A percentile compares a stretch with the other conserved stretches of the same genome.
Evolutionary conservation across 768 basidiomycete genomes (phyloP).

Genomic region (Kwoniella dejecticola): DNA sequence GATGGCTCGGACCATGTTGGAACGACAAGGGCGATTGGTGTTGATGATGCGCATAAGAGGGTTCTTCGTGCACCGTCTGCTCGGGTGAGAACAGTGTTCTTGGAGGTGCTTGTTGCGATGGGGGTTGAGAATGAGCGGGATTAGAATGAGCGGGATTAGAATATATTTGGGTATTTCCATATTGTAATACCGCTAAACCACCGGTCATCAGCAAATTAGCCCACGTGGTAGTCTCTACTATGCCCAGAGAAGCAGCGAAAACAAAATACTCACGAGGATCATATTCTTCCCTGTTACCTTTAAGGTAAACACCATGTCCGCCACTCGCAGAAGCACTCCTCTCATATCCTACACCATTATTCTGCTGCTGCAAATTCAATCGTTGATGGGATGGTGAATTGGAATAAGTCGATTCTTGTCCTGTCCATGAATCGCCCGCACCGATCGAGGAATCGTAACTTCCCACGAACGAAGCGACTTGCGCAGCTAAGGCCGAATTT

Average conservation of each 20-base stretch:
- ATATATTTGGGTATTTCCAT: slow-evolving; percentile 15
- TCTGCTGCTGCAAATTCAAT: slow-evolving; percentile 3
- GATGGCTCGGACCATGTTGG: slow-evolving; percentile 10
- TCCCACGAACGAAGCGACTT: slow-evolving; percentile 27
- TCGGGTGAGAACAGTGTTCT: slow-evolving; percentile 26
- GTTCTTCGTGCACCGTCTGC: slow-evolving; percentile 2
- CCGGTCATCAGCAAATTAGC: too few relatives aligned
- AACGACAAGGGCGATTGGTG: slow-evolving; percentile 4
- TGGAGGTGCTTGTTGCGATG: slow-evolving; percentile 15
- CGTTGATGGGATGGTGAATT: slow-evolving; percentile 18
- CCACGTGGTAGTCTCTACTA: background rate
- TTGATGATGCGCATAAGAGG: slow-evolving; percentile 6
- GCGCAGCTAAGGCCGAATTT: slow-evolving; percentile 18
- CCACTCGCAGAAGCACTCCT: slow-evolving; percentile 16
- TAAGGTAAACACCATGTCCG: slow-evolving; percentile 15
- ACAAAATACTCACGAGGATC: slow-evolving; percentile 26
- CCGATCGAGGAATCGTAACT: slow-evolving; percentile 24
- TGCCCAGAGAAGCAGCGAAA: too few relatives aligned
- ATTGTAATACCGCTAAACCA: slow-evolving; percentile 14
- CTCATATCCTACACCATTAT: slow-evolving; percentile 7
- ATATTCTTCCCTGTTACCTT: slow-evolving; percentile 26
- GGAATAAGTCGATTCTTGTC: slow-evolving; percentile 15
- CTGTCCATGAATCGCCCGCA: background rate
- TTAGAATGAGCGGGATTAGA: slow-evolving; percentile 11
- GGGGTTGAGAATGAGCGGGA: slow-evolving; percentile 12